These are phyloP conservation scores for Eucalyptus coolabah DNA, from an alignment of 345 rosid species.

Conservation along the genomic window DNA sequence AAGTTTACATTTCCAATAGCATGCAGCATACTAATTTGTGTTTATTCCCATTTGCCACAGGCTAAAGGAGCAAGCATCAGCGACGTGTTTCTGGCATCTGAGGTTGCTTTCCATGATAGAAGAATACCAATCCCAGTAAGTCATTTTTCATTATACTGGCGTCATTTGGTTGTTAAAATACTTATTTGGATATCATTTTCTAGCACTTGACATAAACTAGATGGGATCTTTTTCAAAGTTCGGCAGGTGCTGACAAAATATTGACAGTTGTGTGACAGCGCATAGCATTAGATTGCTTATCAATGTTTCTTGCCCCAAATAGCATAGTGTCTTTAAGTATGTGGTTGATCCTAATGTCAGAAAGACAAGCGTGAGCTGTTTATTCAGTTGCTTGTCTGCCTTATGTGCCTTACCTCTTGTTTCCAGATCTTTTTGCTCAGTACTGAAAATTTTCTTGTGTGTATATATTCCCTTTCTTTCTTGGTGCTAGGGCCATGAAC, in stretches of 20 bases:
- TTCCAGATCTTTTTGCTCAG: not conserved
- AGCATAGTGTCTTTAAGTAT: not conserved
- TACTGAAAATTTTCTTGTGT: not conserved
- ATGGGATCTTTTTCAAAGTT: not conserved
- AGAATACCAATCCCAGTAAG: conserved; percentile 88
- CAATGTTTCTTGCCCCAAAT: not conserved
- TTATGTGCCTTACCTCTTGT: not conserved
- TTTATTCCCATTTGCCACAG: conserved; percentile 14
- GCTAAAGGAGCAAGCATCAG: conserved; percentile 73
- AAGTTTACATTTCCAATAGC: not conserved
- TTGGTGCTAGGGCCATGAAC: not conserved
- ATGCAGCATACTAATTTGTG: not conserved
- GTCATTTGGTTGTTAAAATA: not conserved
- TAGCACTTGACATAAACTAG: not conserved
- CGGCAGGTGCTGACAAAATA: not conserved
- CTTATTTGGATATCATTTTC: not conserved
- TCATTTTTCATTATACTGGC: not conserved
- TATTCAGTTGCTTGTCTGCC: not conserved
- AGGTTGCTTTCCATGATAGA: conserved; percentile 90
- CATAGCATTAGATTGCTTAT: not conserved
- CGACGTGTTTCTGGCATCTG: conserved; percentile 60
- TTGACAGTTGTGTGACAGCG: not conserved
- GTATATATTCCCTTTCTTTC: not conserved
- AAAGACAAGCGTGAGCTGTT: not conserved
- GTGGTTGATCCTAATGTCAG: not conserved